Base-by-base conservation (phyloP, 768 basidiomycete genomes). In the Crucibulum laeve region DNA sequence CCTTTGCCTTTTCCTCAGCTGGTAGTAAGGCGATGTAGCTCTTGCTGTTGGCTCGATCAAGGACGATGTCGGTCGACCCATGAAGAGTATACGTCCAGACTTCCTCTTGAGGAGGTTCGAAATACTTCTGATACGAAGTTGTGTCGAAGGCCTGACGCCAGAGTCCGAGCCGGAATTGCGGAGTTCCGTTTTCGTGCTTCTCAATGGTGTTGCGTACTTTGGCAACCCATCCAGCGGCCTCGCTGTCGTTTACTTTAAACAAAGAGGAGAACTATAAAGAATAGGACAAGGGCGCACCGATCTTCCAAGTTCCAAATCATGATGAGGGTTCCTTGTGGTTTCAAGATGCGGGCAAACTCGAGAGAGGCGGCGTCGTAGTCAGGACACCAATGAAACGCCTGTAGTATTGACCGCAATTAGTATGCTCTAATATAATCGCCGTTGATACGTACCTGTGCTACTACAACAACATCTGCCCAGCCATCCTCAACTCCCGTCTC, bases 331-430 rank as follows among this genome's bases (percentile, higher is more conserved):
- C 90, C 90, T n/a, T 65, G 63, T 0, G 88, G 85, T 56, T 86
- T 87, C 38, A 96, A 71, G 50, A 93, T 79, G 24, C 91, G 79
- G 5, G 80, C 74, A 52, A 95, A 88, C 58, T 96, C 93, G 0
- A 63, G 63, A 15, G 79, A 73, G 0, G 93, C 91, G 41, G 67
- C 70, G 36, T 80, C 75, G 56, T 82, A 85, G 58, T 93, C 78
- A 7, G 84, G 85, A 49, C 87, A 88, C 94, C 94, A 97, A 67
- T 97, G 94, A 61, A 84, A 96, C 13, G 94, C 94, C 83, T 94
- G 23, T 22, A 11, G 23, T 14, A 32, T 5, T 28, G n/a, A 46
- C 18, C 38, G 10, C 21, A 37, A 32, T 33, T 17, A 33, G 13
- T 18, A 51, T 34, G 17, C 54, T 19, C 43, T 4, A 15, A 22